Base-by-base conservation (phyloP, 192 early-diverging fungal species). In the Fimicolochytrium jonesii region DNA sequence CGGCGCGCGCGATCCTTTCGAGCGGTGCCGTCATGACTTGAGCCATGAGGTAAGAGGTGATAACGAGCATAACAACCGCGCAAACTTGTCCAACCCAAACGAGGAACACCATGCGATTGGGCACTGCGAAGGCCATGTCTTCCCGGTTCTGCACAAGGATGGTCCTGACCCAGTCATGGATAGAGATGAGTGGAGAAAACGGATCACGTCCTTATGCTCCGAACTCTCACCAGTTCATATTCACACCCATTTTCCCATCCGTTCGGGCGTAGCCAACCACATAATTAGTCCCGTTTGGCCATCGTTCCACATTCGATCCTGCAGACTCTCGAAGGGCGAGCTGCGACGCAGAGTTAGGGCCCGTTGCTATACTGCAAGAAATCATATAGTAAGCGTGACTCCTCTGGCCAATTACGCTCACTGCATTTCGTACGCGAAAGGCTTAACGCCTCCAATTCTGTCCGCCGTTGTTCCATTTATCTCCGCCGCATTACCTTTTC, bases 1-100 rank as follows among this genome's bases (percentile, higher is more conserved):
- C 66, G 1, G 66, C 66, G 4, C 42, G 28, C 9, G 66, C 32
- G 26, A 67, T 67, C 6, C 33, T 34, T 13, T 60, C 56, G 2
- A 67, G 37, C 17, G 66, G 66, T 7, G 56, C 56, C 4, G 66
- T 67, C 29, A 57, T 60, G 1, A 67, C n/a, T 28, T 67, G 66
- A 11, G 66, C 66, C 3, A 60, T 39, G 7, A 28, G 10, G 30
- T 67, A 67, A 7, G 56, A 51, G 1, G 28, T 13, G 11, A 10
- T 50, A 9, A 60, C 49, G n/a, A 67, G 39, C n/a, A 67, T 32
- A 11, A 60, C 30, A 6, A 26, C 66, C 29, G 60, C 41, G 36
- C 32, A 45, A 26, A 67, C 3, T 22, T 67, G 49, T 17, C 36
- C 57, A 11, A 59, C 4, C 0, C 30, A 34, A 1, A 67, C 22